A percentile compares a stretch with the other conserved stretches of the same genome.
Conservation (phyloP, 2,329 filamentous ascomycete species). For the Ophiostoma australiae region DNA sequence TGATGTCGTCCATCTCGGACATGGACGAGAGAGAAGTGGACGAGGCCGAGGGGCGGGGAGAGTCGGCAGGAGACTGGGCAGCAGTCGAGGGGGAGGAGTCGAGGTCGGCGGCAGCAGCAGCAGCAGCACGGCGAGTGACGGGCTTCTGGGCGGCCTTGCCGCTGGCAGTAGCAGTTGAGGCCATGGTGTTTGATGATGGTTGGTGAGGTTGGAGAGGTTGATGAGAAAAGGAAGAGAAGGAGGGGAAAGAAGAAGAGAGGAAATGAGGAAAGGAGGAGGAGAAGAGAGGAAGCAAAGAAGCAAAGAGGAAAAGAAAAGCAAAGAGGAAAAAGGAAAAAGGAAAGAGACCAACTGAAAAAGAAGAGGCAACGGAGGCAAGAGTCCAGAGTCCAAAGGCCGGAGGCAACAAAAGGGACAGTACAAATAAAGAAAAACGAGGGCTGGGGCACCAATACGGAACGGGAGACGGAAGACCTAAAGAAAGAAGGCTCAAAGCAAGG, state of each 20-base stretch:
- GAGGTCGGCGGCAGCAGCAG: constrained; percentile 38
- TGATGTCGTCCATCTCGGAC: constrained; percentile 61
- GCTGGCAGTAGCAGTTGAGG: constrained; percentile 40
- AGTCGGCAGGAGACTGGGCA: constrained; percentile 54
- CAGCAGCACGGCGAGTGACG: constrained; percentile 46
- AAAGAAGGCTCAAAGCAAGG: background rate
- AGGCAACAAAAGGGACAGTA: no score
- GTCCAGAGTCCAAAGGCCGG: no score
- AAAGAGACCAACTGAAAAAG: background rate
- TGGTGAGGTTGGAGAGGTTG: background rate
- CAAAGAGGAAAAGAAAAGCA: background rate
- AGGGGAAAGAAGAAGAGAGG: background rate
- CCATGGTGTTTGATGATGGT: constrained; percentile 42
- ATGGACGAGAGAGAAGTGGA: constrained; percentile 91
- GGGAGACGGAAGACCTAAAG: background rate
- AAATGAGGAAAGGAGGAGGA: background rate
- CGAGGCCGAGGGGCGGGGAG: constrained; percentile 62
- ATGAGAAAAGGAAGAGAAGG: background rate
- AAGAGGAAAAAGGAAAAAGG: background rate
- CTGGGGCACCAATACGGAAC: background rate
- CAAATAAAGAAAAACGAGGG: background rate
- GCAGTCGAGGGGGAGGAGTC: constrained; percentile 52
- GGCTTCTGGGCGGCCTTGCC: constrained; percentile 37
- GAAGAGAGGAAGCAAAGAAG: constrained; percentile 1
- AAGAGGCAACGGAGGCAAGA: background rate